Evolutionary conservation across 2,329 filamentous ascomycete genomes (phyloP).

Genomic region (Diaporthe caulivora): DNA sequence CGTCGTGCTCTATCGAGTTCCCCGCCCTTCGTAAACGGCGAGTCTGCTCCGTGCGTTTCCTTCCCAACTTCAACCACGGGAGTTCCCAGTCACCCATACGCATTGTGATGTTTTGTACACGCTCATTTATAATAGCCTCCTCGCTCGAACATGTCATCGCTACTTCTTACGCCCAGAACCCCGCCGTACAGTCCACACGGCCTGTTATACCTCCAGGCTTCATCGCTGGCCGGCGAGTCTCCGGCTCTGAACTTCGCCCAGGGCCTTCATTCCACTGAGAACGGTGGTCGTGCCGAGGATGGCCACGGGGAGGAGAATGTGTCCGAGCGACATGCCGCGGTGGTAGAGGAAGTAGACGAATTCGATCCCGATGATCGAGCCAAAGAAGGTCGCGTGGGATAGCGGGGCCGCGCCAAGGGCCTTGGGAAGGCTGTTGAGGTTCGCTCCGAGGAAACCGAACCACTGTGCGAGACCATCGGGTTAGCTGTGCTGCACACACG

Average conservation of each 20-base stretch:
- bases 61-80: conserved; percentile 3
- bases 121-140: neutral
- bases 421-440: conserved; percentile 80
- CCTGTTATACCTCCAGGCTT: conserved; percentile 32
- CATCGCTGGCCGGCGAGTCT: conserved; percentile 80
- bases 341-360: conserved; percentile 97
- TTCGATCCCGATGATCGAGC: conserved; percentile 89
- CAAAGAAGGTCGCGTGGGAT: conserved; percentile 87
- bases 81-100: conserved; percentile 11
- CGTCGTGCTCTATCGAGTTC: neutral
- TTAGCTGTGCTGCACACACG: neutral
- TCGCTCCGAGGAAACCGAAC: conserved; percentile 80
- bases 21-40: neutral
- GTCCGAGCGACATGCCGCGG: conserved; percentile 90
- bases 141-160: neutral
- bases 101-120: conserved; percentile 35
- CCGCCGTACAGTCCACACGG: neutral
- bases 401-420: conserved; percentile 83
- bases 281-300: conserved; percentile 79
- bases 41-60: conserved; percentile 8
- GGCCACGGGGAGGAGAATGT: conserved; percentile 80
- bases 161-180: neutral
- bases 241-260: conserved; percentile 92
- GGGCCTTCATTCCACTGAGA: conserved; percentile 87
- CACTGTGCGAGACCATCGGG: conserved; percentile 66